Conservation (phyloP, 345 rosid genomes). For the Eucalyptus marginata region DNA sequence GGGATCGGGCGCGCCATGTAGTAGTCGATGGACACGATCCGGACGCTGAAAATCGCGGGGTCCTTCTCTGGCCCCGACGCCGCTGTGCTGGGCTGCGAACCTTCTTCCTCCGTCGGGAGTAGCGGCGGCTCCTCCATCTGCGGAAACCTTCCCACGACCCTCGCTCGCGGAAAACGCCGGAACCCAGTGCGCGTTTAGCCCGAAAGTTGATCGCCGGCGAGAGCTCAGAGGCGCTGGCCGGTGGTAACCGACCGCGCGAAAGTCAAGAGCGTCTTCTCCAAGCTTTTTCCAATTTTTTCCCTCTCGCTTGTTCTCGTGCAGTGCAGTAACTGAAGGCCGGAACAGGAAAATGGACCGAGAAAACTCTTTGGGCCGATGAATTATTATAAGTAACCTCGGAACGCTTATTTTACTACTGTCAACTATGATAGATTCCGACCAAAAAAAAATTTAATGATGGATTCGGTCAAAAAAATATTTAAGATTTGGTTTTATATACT, state of each 20-base stretch:
- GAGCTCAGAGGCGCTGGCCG: background rate
- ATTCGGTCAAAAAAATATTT: no score
- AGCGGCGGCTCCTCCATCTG: background rate
- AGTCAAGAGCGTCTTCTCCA: background rate
- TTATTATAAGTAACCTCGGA: background rate
- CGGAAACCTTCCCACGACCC: no score
- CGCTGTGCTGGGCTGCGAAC: conserved; percentile 19
- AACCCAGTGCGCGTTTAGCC: background rate
- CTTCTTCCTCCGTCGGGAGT: conserved; percentile 14
- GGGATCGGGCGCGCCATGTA: conserved; percentile 84
- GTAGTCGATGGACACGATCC: conserved; percentile 76
- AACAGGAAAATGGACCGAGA: background rate
- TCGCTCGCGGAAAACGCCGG: background rate
- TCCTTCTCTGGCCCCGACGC: background rate
- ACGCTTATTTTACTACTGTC: background rate
- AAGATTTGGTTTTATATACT: no score
- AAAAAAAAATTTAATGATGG: no score
- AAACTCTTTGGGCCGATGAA: no score
- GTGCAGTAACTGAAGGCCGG: background rate
- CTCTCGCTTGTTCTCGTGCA: background rate
- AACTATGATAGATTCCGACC: no score
- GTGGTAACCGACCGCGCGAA: background rate
- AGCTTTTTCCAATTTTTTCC: background rate
- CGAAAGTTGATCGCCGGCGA: background rate
- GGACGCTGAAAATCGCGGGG: conserved; percentile 52